Evolutionary conservation across 2,329 filamentous ascomycete species (phyloP).

Genomic region (Exophiala xenobiotica): DNA sequence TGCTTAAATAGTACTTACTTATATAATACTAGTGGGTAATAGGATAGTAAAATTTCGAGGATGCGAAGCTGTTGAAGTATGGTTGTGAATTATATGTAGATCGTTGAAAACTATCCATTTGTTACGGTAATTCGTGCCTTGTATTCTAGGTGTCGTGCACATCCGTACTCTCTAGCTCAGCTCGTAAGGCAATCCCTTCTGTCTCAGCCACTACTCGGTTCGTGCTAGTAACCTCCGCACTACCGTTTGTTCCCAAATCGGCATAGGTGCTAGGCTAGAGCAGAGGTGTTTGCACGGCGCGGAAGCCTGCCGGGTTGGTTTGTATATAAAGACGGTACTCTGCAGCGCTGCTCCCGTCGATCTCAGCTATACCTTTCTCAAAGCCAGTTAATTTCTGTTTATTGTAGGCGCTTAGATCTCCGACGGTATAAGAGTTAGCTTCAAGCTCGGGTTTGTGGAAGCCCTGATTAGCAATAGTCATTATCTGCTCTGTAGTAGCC

Average conservation of each 20-base stretch:
- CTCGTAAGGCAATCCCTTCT: not conserved
- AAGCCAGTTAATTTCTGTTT: not conserved
- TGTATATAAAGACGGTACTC: not conserved
- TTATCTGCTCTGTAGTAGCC: not conserved
- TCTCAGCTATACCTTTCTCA: not conserved
- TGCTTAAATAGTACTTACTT: not conserved
- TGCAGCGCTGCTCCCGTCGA: not conserved
- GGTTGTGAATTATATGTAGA: not conserved
- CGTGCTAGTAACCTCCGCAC: not conserved
- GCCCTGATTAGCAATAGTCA: not conserved
- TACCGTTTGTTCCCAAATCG: not conserved
- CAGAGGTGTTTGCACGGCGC: not conserved
- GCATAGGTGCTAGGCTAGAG: not conserved
- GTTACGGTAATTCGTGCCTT: not conserved
- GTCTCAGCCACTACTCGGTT: not conserved
- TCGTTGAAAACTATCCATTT: not conserved
- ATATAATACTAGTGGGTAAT: not conserved
- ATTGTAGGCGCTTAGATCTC: not conserved
- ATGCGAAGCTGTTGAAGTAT: not conserved
- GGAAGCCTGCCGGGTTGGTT: not conserved
- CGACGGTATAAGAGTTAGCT: not conserved
- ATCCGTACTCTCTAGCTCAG: not conserved
- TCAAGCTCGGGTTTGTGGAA: not conserved
- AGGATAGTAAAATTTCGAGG: not conserved
- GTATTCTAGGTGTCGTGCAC: not conserved